Evolutionary conservation across 345 rosid genomes (phyloP).

Genomic region (Hibiscus trionum): DNA sequence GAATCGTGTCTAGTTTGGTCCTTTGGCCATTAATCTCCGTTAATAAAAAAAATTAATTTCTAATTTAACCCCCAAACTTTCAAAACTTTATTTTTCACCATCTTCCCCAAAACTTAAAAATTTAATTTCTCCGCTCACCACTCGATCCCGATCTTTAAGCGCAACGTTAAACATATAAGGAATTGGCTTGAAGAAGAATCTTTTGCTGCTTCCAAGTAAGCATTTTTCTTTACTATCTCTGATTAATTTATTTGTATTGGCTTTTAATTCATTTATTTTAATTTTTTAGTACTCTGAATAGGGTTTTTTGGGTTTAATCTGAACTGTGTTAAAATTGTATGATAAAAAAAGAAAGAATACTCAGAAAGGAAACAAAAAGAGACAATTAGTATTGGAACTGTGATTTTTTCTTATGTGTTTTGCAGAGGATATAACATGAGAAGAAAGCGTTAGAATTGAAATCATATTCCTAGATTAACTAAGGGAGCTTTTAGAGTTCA

Average conservation of each 20-base stretch:
- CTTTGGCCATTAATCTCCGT: too few species aligned
- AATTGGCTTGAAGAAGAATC: constrained; percentile 95
- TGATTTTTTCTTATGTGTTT: background rate
- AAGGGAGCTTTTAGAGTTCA: background rate
- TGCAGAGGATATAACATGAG: constrained; percentile 1
- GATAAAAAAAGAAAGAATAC: background rate
- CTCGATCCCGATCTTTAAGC: constrained; percentile 65
- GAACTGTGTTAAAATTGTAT: background rate
- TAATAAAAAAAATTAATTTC: too few species aligned
- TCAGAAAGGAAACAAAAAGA: background rate
- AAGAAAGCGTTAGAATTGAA: background rate
- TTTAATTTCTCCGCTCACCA: too few species aligned
- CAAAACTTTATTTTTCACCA: too few species aligned
- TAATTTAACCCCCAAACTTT: too few species aligned
- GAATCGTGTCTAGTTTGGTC: too few species aligned
- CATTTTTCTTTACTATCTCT: background rate
- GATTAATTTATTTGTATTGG: background rate
- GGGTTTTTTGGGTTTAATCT: constrained; percentile 1
- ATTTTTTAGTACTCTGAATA: background rate
- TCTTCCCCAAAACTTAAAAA: too few species aligned
- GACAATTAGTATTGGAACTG: background rate
- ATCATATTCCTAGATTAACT: background rate
- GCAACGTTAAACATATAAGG: constrained; percentile 88
- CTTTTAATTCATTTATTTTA: background rate
- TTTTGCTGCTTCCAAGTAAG: constrained; percentile 64